phyloP scores from a whole-genome alignment of 2,329 filamentous ascomycete species.

The Magnaporthiopsis rhizophila region DNA sequence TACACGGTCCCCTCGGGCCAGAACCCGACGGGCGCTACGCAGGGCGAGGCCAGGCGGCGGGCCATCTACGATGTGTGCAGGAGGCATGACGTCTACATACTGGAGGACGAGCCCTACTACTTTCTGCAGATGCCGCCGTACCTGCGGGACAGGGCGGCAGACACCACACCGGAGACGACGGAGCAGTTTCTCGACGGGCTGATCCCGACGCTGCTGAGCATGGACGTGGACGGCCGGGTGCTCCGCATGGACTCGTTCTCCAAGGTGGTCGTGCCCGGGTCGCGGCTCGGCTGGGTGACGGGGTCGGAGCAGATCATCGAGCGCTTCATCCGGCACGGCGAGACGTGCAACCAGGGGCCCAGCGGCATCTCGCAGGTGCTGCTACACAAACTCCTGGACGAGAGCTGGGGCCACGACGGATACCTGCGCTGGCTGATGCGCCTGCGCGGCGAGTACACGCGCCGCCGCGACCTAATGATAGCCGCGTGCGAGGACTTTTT shows the following conservation, averaged over 20 bases:
- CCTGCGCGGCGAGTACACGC: constrained; percentile 73
- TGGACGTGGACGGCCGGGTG: constrained; percentile 82
- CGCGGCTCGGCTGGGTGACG: constrained; percentile 81
- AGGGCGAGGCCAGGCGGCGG: constrained; percentile 56
- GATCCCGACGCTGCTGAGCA: constrained; percentile 66
- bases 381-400: constrained; percentile 83
- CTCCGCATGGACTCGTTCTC: constrained; percentile 89
- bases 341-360: constrained; percentile 78
- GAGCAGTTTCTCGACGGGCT: constrained; percentile 67
- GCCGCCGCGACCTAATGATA: constrained; percentile 67
- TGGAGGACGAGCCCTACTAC: constrained; percentile 94
- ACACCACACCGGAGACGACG: not conserved
- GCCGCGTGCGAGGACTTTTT: constrained; percentile 72
- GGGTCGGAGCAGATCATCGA: constrained; percentile 79
- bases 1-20: constrained; percentile 69
- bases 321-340: constrained; percentile 72
- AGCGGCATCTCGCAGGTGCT: constrained; percentile 72
- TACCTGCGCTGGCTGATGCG: constrained; percentile 87
- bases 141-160: constrained; percentile 39
- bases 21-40: constrained; percentile 85
- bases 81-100: constrained; percentile 77
- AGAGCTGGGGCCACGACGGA: constrained; percentile 81
- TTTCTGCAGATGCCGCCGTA: constrained; percentile 85
- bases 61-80: constrained; percentile 71
- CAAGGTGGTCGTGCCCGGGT: constrained; percentile 80